Conservation (phyloP, 2,329 filamentous ascomycete genomes). For the Emericellopsis atlantica region DNA sequence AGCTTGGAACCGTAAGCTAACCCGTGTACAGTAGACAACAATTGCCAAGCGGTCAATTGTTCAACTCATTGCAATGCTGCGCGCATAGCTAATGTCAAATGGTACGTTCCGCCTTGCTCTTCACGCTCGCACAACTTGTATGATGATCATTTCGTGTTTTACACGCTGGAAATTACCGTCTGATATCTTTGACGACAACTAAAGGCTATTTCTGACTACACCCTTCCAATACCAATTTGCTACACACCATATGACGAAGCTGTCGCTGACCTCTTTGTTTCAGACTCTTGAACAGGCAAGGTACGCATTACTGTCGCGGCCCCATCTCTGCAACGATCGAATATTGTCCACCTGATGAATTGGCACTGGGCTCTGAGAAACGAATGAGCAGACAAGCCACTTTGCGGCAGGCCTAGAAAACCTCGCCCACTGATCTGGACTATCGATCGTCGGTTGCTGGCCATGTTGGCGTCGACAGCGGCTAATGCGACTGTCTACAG, state of each 20-base stretch:
- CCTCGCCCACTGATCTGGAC: constrained; percentile 80
- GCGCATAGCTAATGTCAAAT: constrained; percentile 1
- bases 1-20: constrained; percentile 6
- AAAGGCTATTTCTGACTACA: constrained; percentile 74
- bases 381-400: constrained; percentile 74
- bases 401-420: constrained; percentile 99
- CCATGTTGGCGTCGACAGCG: not conserved
- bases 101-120: constrained; percentile 16
- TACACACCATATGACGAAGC: constrained; percentile 1
- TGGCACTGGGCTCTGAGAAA: constrained; percentile 92
- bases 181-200: constrained; percentile 71
- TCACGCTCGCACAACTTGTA: constrained; percentile 6
- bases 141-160: constrained; percentile 57
- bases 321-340: constrained; percentile 4
- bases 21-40: not conserved
- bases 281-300: constrained; percentile 14
- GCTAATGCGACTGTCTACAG: not conserved
- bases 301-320: constrained; percentile 13
- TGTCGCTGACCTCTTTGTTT: constrained; percentile 16
- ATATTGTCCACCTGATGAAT: constrained; percentile 56
- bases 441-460: not conserved
- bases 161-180: constrained; percentile 95
- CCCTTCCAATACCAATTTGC: constrained; percentile 4
- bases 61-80: too few species aligned
- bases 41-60: not conserved